Evolutionary conservation across 352 stramenopile genomes (phyloP).

Genomic region (Phytophthora palmivora): DNA sequence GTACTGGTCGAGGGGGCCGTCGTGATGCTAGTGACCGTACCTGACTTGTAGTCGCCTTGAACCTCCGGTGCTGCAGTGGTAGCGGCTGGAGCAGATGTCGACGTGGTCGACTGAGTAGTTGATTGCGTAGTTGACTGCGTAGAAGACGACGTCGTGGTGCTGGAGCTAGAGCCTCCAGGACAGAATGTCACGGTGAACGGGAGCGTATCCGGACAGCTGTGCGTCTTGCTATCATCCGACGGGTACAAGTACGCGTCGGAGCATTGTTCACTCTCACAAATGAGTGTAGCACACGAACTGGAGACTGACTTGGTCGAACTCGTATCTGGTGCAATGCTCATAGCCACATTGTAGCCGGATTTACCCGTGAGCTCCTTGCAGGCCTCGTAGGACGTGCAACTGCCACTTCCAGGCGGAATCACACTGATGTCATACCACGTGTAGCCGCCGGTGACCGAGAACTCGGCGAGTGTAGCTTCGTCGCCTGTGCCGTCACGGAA

Average conservation of each 20-base stretch:
- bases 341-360: slow-evolving; percentile 62
- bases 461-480: slow-evolving; percentile 60
- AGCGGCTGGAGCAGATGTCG: slow-evolving; percentile 26
- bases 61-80: slow-evolving; percentile 25
- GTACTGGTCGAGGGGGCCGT: slow-evolving; percentile 12
- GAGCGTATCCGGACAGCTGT: slow-evolving; percentile 46
- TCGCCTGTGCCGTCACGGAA: slow-evolving; percentile 55
- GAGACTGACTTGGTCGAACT: slow-evolving; percentile 26
- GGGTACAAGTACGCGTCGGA: slow-evolving; percentile 59
- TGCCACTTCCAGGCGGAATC: slow-evolving; percentile 56
- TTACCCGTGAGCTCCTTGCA: slow-evolving; percentile 56
- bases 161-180: slow-evolving; percentile 29
- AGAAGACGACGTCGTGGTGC: slow-evolving; percentile 20
- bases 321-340: slow-evolving; percentile 47
- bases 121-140: slow-evolving; percentile 23
- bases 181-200: slow-evolving; percentile 60
- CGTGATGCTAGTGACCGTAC: slow-evolving; percentile 22
- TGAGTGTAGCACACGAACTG: slow-evolving; percentile 35
- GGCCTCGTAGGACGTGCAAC: slow-evolving; percentile 48
- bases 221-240: slow-evolving; percentile 56
- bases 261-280: slow-evolving; percentile 41
- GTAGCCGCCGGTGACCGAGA: slow-evolving; percentile 43
- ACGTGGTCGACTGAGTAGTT: slow-evolving; percentile 10
- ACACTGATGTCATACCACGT: slow-evolving; percentile 70
- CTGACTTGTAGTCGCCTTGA: slow-evolving; percentile 36